phyloP scores from a whole-genome alignment of 164 flowering plant genomes.

The Tetracentron sinense region DNA sequence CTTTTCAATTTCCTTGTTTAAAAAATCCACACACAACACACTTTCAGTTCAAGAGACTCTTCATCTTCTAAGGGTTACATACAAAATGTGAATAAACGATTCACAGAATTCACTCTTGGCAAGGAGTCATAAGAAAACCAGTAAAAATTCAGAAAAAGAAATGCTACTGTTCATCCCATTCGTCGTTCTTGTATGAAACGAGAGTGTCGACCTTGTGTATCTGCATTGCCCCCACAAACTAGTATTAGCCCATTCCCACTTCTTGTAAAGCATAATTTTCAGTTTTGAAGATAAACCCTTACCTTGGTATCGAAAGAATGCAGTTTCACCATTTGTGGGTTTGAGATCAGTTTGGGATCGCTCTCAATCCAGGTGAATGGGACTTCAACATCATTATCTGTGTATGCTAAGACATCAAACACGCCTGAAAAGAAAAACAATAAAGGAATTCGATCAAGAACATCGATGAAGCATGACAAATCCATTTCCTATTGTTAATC shows the following conservation, averaged over 20 bases:
- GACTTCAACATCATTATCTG: slow-evolving; percentile 78
- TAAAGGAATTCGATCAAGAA: background rate
- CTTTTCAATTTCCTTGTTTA: too few species aligned
- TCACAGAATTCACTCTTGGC: slow-evolving; percentile 25
- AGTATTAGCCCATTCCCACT: too few species aligned
- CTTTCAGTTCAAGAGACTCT: too few species aligned
- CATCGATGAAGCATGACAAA: background rate
- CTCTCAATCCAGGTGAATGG: slow-evolving; percentile 98
- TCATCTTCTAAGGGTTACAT: too few species aligned
- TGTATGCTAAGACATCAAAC: slow-evolving; percentile 94
- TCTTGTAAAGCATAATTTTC: background rate
- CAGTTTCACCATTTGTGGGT: slow-evolving; percentile 95
- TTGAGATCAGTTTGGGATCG: slow-evolving; percentile 85
- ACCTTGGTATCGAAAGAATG: slow-evolving; percentile 98
- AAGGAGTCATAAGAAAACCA: background rate
- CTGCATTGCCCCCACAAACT: slow-evolving; percentile 41
- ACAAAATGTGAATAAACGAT: slow-evolving; percentile 39
- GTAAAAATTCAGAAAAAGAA: background rate
- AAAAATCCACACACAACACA: too few species aligned
- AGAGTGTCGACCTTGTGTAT: slow-evolving; percentile 94
- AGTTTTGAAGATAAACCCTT: slow-evolving; percentile 3
- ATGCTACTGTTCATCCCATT: slow-evolving; percentile 61
- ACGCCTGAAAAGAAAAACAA: slow-evolving; percentile 47
- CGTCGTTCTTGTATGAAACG: slow-evolving; percentile 93
- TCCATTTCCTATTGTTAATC: background rate